Percentiles rank a stretch among this genome's conserved stretches.
Evolutionary conservation across 495 filamentous ascomycete species (phyloP).

Genomic region (Thermochaetoides thermophila): DNA sequence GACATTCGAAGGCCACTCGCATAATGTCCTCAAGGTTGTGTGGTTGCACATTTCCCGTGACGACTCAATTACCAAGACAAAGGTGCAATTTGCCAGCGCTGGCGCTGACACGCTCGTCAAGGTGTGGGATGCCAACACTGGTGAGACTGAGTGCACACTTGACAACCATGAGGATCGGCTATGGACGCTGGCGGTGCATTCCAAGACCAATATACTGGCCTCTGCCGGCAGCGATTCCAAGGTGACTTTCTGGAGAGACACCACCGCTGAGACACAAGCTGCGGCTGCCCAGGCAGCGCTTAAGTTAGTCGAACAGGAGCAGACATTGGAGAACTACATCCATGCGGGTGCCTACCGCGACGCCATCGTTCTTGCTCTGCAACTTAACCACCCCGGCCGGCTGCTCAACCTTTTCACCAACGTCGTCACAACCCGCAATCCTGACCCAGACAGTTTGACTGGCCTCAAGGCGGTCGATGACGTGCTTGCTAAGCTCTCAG

Average conservation of each 20-base stretch:
- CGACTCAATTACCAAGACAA: slow-evolving; percentile 32
- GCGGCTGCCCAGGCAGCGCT: slow-evolving; percentile 54
- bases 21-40: slow-evolving; percentile 82
- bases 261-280: slow-evolving; percentile 61
- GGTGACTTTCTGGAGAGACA: slow-evolving; percentile 91
- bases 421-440: slow-evolving; percentile 50
- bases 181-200: slow-evolving; percentile 69
- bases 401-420: slow-evolving; percentile 69
- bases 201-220: slow-evolving; percentile 51
- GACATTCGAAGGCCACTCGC: slow-evolving; percentile 91
- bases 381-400: slow-evolving; percentile 81
- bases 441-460: slow-evolving; percentile 48
- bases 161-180: slow-evolving; percentile 95
- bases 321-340: slow-evolving; percentile 83
- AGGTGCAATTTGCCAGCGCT: slow-evolving; percentile 62
- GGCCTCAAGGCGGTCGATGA: slow-evolving; percentile 72
- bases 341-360: slow-evolving; percentile 72
- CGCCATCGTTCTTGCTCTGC: slow-evolving; percentile 80
- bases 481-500: slow-evolving; percentile 60
- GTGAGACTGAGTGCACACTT: slow-evolving; percentile 75
- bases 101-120: slow-evolving; percentile 96
- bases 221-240: slow-evolving; percentile 83
- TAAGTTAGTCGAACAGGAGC: slow-evolving; percentile 78
- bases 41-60: slow-evolving; percentile 58
- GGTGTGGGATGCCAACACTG: slow-evolving; percentile 68